These are phyloP conservation scores for Calonectria multiphialidica DNA, from an alignment of 2,329 filamentous ascomycete species.

Conservation along the genomic window DNA sequence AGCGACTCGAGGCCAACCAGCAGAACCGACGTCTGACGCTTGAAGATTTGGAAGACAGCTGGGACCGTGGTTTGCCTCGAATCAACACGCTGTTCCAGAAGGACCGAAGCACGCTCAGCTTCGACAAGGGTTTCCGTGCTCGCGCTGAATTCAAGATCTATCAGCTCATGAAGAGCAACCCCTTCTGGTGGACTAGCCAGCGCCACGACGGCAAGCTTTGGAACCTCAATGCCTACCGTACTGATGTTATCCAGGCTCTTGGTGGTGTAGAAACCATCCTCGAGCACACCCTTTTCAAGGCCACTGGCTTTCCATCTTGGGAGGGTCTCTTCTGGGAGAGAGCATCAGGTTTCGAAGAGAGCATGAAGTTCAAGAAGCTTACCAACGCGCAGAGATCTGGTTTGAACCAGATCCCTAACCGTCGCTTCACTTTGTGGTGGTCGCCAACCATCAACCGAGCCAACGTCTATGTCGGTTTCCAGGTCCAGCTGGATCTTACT, in stretches of 20 bases:
- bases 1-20: slow-evolving; percentile 95
- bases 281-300: slow-evolving; percentile 96
- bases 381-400: slow-evolving; percentile 97
- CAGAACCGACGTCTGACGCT: slow-evolving; percentile 95
- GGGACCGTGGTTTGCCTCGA: slow-evolving; percentile 96
- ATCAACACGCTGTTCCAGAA: slow-evolving; percentile 99
- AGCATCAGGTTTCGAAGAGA: slow-evolving; percentile 68
- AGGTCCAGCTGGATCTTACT: slow-evolving; percentile 96
- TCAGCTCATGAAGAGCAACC: slow-evolving; percentile 98
- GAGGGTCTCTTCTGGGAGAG: slow-evolving; percentile 95
- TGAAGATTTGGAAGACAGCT: slow-evolving; percentile 97
- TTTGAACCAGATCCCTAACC: slow-evolving; percentile 98
- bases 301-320: slow-evolving; percentile 96
- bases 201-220: slow-evolving; percentile 97
- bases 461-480: slow-evolving; percentile 99
- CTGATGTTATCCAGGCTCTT: slow-evolving; percentile 95
- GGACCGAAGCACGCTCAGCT: slow-evolving; percentile 94
- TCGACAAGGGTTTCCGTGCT: slow-evolving; percentile 97
- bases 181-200: slow-evolving; percentile 99
- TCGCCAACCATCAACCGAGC: slow-evolving; percentile 92
- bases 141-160: slow-evolving; percentile 98
- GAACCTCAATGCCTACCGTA: slow-evolving; percentile 96
- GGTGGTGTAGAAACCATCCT: slow-evolving; percentile 98
- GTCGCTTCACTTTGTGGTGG: slow-evolving; percentile 99
- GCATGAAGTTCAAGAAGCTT: slow-evolving; percentile 99